A percentile compares a stretch with the other conserved stretches of the same genome.
phyloP scores from a whole-genome alignment of 148 eudicot genomes.

The Euryodendron excelsum region DNA sequence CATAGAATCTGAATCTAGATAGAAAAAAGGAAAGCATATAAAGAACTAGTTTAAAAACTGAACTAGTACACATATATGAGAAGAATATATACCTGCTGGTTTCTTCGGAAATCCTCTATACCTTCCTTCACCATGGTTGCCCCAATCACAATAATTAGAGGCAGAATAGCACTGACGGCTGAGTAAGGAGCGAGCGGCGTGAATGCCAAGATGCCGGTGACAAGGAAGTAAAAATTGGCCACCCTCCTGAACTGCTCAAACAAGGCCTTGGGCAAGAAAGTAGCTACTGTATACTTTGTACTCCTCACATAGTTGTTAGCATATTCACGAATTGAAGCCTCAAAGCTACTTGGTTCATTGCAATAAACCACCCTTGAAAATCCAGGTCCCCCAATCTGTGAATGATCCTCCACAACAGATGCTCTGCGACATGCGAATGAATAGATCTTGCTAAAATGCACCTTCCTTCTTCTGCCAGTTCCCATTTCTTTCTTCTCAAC shows the following conservation, averaged over 20 bases:
- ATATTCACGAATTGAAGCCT: constrained; percentile 37
- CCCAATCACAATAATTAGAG: constrained; percentile 71
- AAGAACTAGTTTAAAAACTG: background rate
- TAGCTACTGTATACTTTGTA: constrained; percentile 74
- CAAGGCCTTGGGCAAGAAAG: constrained; percentile 77
- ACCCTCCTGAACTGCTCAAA: constrained; percentile 98
- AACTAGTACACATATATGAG: background rate
- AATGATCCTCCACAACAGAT: constrained; percentile 45
- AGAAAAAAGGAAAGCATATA: background rate
- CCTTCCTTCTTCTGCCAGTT: constrained; percentile 37
- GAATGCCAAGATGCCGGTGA: constrained; percentile 61
- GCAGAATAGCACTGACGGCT: constrained; percentile 65
- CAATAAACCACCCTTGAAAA: constrained; percentile 76
- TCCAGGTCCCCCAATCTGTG: constrained; percentile 83
- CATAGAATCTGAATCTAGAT: background rate
- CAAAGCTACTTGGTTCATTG: constrained; percentile 50
- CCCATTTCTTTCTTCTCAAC: constrained; percentile 17
- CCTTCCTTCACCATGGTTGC: constrained; percentile 86
- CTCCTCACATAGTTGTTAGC: constrained; percentile 62
- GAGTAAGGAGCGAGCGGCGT: constrained; percentile 75
- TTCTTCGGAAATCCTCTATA: constrained; percentile 69
- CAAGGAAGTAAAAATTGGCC: constrained; percentile 83
- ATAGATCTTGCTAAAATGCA: constrained; percentile 70
- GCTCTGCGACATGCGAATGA: constrained; percentile 52
- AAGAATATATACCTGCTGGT: constrained; percentile 64